phyloP scores from a whole-genome alignment of 768 basidiomycete species.

The Tylopilus cervinicoccineus region DNA sequence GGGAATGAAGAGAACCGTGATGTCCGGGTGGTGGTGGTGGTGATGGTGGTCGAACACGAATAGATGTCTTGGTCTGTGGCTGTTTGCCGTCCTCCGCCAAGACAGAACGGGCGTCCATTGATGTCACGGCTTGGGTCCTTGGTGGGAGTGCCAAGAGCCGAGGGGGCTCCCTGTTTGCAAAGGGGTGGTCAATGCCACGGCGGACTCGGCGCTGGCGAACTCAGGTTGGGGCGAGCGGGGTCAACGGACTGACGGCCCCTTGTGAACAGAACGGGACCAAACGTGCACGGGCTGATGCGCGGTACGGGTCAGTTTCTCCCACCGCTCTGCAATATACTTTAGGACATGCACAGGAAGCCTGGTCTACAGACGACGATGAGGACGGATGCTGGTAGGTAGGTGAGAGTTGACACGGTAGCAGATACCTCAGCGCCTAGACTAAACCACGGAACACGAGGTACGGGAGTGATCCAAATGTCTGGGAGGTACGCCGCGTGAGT shows the following conservation, averaged over 20 bases:
- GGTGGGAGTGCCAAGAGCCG: constrained; percentile 30
- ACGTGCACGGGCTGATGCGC: constrained; percentile 18
- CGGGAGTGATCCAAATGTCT: constrained; percentile 48
- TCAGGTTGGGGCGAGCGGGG: constrained; percentile 44
- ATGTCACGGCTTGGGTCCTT: constrained; percentile 17
- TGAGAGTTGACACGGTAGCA: constrained; percentile 1
- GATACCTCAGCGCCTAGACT: constrained; percentile 6
- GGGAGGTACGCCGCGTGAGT: constrained; percentile 42
- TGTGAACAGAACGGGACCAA: constrained; percentile 18
- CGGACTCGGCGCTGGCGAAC: constrained; percentile 37
- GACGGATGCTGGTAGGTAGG: constrained; percentile 10
- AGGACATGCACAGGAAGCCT: constrained; percentile 22
- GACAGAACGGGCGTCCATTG: constrained; percentile 33
- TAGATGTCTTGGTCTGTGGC: constrained; percentile 14
- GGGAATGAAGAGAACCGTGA: constrained; percentile 35
- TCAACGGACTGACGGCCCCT: constrained; percentile 20
- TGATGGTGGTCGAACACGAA: constrained; percentile 15
- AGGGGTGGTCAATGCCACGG: constrained; percentile 59
- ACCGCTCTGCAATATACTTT: constrained; percentile 29
- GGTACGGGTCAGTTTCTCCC: constrained; percentile 25
- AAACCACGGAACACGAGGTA: constrained; percentile 62
- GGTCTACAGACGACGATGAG: constrained; percentile 8
- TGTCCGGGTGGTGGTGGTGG: too few relatives aligned
- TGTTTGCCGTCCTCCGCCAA: constrained; percentile 19
- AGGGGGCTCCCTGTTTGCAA: constrained; percentile 28